Evolutionary conservation across 768 basidiomycete species (phyloP), one percentile per base, ranked within the genome.

Genomic region (Hebeloma cylindrosporum): DNA sequence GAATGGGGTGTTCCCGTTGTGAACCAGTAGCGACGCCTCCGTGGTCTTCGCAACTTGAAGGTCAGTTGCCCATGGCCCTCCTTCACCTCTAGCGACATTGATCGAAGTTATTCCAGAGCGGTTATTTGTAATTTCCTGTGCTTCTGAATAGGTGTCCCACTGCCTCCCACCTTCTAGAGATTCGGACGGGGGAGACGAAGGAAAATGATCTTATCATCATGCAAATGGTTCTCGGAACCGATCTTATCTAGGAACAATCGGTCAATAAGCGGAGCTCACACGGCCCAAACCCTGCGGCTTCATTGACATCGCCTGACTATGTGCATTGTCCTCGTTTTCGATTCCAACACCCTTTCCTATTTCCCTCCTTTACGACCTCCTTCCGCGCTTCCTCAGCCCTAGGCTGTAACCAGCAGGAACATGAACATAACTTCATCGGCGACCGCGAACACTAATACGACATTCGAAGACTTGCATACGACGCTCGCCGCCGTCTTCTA

Each of bases 401-500:
- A 50, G 56, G 47, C 40, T 50, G 43, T 51, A 45, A 47, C 40
- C 27, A 40, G 50, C 31, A 40, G 51, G 50, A 52, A 29, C 44
- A 54, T 55, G 56, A 57, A 52, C 50, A 6, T 50, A 10, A 57
- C 51, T 10, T 46, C 35, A 5, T 9, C 49, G 9, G 46, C 30
- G 21, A 20, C 45, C n/a, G 6, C 52, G 35, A 8, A 26, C 11
- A 10, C 41, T 22, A 32, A 10, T 16, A 16, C 11, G n/a, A 14
- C 30, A 11, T 17, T 48, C n/a, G 20, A 35, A 18, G 48, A 53
- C 36, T 17, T 58, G 14, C 50, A 50, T 34, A 21, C 55, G 18
- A 63, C 61, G 4, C 37, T 66, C 13, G 58, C 55, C 2, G 58
- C 58, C 4, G 64, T 60, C 5, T 64, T 62, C 48, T 61, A 61